Evolutionary conservation across 306 rosid genomes (phyloP).

Genomic region (Rubus idaeus): DNA sequence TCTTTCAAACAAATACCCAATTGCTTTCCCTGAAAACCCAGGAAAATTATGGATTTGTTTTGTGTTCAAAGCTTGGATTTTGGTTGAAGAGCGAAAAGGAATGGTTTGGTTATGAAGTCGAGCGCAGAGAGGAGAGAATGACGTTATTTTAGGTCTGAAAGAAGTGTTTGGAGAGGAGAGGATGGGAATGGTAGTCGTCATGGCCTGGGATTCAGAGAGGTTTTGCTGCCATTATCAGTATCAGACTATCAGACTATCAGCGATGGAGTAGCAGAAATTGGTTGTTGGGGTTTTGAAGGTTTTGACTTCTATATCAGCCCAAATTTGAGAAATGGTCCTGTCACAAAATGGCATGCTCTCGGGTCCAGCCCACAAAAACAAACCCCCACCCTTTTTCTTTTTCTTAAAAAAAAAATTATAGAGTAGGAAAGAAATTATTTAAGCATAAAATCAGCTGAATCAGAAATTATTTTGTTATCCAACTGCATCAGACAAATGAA

Average conservation of each 20-base stretch:
- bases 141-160: constrained; percentile 32
- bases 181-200: constrained; percentile 47
- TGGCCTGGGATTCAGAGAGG: constrained; percentile 29
- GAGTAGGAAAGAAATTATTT: no score
- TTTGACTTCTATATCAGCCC: constrained; percentile 1
- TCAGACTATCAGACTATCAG: background rate
- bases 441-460: no score
- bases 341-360: background rate
- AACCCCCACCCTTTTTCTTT: no score
- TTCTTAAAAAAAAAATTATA: no score
- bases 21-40: constrained; percentile 32
- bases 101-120: constrained; percentile 13
- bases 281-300: constrained; percentile 12
- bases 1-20: constrained; percentile 33
- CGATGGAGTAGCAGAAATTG: background rate
- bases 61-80: constrained; percentile 29
- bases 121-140: constrained; percentile 24
- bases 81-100: constrained; percentile 28
- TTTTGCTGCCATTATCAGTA: constrained; percentile 27
- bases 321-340: background rate
- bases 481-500: no score
- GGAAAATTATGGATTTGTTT: constrained; percentile 18
- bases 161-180: constrained; percentile 42
- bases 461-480: no score
- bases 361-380: background rate